These are phyloP conservation scores for Eustoma russellianum DNA, from an alignment of 257 asterid genomes.

Conservation along the genomic window DNA sequence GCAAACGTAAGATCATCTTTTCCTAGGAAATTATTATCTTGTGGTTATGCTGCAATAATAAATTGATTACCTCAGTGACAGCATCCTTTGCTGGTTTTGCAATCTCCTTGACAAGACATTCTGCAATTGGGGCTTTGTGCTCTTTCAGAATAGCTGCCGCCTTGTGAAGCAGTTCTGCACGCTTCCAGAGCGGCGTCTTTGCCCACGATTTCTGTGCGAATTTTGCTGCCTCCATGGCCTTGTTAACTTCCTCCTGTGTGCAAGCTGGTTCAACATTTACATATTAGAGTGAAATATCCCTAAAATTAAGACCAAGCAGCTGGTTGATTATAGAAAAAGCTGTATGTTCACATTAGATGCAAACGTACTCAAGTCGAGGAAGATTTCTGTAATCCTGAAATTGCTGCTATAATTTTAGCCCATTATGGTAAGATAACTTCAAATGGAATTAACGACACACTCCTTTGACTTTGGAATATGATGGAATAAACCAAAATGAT, in stretches of 20 bases:
- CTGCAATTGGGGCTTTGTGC: slow-evolving; percentile 86
- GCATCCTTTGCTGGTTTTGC: slow-evolving; percentile 97
- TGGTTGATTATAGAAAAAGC: too few relatives aligned
- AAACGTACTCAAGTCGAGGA: too few relatives aligned
- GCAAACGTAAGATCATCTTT: slow-evolving; percentile 4
- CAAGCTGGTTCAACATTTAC: slow-evolving; percentile 41
- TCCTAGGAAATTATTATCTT: neutral
- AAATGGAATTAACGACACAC: too few relatives aligned
- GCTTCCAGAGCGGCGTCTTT: slow-evolving; percentile 86
- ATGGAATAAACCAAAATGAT: too few relatives aligned
- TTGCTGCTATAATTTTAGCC: too few relatives aligned
- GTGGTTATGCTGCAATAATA: too few relatives aligned
- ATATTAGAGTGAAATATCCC: too few relatives aligned
- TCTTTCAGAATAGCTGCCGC: slow-evolving; percentile 94
- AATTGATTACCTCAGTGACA: slow-evolving; percentile 88
- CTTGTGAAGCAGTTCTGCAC: slow-evolving; percentile 96
- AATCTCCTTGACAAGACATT: slow-evolving; percentile 83
- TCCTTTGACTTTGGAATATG: too few relatives aligned
- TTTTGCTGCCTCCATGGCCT: slow-evolving; percentile 72
- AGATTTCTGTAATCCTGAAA: too few relatives aligned
- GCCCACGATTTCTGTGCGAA: slow-evolving; percentile 81
- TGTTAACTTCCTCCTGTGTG: slow-evolving; percentile 91
- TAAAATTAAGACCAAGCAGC: too few relatives aligned
- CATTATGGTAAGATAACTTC: too few relatives aligned
- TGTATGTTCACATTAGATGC: too few relatives aligned